A percentile compares a stretch with the other conserved stretches of the same genome.
phyloP scores from a whole-genome alignment of 1,284 basidiomycete species.

The Ceratorhiza oryzae-sativae region DNA sequence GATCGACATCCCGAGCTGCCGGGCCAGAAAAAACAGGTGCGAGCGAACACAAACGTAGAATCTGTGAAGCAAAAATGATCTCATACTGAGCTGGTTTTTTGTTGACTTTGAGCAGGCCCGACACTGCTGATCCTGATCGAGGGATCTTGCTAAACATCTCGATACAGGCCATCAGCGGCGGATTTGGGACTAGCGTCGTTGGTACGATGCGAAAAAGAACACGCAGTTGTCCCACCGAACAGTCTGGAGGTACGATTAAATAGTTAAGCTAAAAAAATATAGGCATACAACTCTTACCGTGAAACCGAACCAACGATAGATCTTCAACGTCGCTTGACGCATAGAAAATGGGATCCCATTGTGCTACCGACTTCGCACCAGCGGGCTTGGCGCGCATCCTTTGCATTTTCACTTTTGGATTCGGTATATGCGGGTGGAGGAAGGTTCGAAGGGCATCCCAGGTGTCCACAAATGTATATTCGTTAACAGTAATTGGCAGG shows the following conservation, averaged over 20 bases:
- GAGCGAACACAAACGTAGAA: background rate
- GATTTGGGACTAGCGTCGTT: background rate
- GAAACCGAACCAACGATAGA: background rate
- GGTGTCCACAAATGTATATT: too few relatives aligned
- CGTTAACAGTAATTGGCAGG: too few relatives aligned
- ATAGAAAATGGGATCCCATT: background rate
- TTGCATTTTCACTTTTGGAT: background rate
- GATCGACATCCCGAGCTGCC: slow-evolving; percentile 1
- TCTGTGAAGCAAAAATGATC: background rate
- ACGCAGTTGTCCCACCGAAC: background rate
- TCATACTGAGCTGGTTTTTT: background rate
- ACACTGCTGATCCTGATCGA: background rate
- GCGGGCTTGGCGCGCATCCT: background rate
- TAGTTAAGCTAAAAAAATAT: background rate
- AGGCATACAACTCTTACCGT: background rate
- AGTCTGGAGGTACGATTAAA: background rate
- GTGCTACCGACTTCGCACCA: background rate
- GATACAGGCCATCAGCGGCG: background rate
- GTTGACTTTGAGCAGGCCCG: background rate
- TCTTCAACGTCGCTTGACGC: background rate
- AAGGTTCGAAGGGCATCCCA: too few relatives aligned
- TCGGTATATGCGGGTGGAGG: background rate
- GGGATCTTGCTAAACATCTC: background rate
- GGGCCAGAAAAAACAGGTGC: background rate
- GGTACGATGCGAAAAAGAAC: background rate